Evolutionary conservation across 768 basidiomycete species (phyloP).

Genomic region (Xanthoconium stramineum): DNA sequence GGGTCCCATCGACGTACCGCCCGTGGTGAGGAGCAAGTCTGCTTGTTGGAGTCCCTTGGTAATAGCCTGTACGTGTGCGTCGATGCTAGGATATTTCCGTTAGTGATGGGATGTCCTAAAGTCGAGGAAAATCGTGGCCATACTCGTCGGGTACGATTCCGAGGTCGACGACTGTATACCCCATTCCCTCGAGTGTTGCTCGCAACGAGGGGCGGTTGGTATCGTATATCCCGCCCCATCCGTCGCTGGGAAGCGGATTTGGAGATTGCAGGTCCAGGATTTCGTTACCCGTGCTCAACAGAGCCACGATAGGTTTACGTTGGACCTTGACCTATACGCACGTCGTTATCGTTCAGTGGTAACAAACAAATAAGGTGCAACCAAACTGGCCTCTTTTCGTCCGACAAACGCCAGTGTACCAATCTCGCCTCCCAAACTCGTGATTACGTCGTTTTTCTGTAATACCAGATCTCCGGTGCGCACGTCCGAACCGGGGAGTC

Average conservation of each 20-base stretch:
- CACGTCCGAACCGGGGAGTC: constrained; percentile 73
- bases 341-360: not conserved
- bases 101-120: not conserved
- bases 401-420: constrained; percentile 83
- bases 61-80: constrained; percentile 57
- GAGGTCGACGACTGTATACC: constrained; percentile 75
- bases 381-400: constrained; percentile 51
- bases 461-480: constrained; percentile 63
- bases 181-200: constrained; percentile 66
- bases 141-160: constrained; percentile 78
- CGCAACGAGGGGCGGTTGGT: constrained; percentile 81
- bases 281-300: constrained; percentile 88
- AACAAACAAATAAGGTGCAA: not conserved
- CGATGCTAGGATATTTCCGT: constrained; percentile 38
- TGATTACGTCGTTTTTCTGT: constrained; percentile 57
- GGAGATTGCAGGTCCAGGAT: constrained; percentile 58
- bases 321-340: constrained; percentile 58
- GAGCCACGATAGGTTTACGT: constrained; percentile 70
- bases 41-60: constrained; percentile 54
- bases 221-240: constrained; percentile 78
- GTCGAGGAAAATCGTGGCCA: constrained; percentile 17
- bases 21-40: constrained; percentile 80
- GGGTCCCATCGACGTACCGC: constrained; percentile 90
- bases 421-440: constrained; percentile 73
- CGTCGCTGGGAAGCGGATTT: constrained; percentile 28